A percentile compares a stretch with the other conserved stretches of the same genome.
These are phyloP conservation scores for Lecanoromycetidae sp. DNA, from an alignment of 2,329 filamentous ascomycete species.

Conservation along the genomic window DNA sequence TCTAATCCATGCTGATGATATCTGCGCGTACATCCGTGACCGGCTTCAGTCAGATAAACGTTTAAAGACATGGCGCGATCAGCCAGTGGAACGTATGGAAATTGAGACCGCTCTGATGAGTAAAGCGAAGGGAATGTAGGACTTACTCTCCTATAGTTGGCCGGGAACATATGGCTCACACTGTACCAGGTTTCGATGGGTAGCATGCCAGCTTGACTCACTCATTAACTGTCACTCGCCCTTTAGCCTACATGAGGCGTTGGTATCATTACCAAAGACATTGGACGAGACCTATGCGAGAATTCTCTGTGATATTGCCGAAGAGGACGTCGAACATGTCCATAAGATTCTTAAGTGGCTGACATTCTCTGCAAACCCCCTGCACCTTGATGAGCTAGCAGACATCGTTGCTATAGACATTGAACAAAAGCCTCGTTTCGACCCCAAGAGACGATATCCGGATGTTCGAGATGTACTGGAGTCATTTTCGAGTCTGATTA, in stretches of 20 bases:
- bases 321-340: constrained; percentile 14
- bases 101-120: constrained; percentile 5
- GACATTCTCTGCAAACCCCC: constrained; percentile 20
- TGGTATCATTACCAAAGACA: constrained; percentile 1
- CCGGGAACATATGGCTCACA: not conserved
- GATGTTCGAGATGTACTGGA: constrained; percentile 13
- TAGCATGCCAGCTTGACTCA: constrained; percentile 7
- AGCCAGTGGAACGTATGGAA: not conserved
- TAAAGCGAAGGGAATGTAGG: constrained; percentile 11
- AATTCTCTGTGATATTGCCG: constrained; percentile 19
- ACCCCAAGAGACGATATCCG: constrained; percentile 21
- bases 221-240: constrained; percentile 10
- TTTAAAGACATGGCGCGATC: constrained; percentile 5
- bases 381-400: constrained; percentile 22
- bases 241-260: not conserved
- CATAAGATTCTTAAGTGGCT: constrained; percentile 22
- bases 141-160: too few relatives aligned
- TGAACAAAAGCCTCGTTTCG: constrained; percentile 17
- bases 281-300: constrained; percentile 11
- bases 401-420: constrained; percentile 23
- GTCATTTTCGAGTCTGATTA: constrained; percentile 10
- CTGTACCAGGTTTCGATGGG: constrained; percentile 11
- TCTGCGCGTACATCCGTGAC: constrained; percentile 1
- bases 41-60: not conserved
- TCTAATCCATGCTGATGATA: constrained; percentile 12